phyloP scores from a whole-genome alignment of 2,329 filamentous ascomycete species.

The Neonectria ditissima region DNA sequence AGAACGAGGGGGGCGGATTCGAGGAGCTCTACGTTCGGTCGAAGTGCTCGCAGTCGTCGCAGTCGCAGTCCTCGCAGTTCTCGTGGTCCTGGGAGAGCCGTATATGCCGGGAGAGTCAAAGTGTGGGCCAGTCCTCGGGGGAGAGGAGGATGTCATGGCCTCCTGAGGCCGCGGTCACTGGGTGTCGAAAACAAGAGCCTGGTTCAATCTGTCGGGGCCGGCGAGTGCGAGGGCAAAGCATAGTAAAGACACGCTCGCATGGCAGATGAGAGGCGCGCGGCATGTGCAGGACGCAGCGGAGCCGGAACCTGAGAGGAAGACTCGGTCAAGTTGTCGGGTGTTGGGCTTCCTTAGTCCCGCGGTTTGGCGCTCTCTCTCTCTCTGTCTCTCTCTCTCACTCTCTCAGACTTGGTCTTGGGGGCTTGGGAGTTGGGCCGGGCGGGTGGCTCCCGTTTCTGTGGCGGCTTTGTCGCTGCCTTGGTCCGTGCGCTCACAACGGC shows the following conservation, averaged over 20 bases:
- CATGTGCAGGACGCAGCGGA: constrained; percentile 11
- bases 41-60: constrained; percentile 37
- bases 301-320: neutral
- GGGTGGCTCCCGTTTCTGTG: constrained; percentile 18
- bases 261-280: constrained; percentile 37
- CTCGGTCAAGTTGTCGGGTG: neutral
- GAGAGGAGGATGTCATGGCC: constrained; percentile 46
- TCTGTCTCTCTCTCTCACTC: neutral
- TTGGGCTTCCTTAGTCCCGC: neutral
- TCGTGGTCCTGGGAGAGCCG: constrained; percentile 36
- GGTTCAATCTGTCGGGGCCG: constrained; percentile 33
- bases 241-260: constrained; percentile 40
- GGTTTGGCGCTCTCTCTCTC: constrained; percentile 1
- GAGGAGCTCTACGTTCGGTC: constrained; percentile 31
- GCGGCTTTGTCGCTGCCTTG: constrained; percentile 34
- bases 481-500: constrained; percentile 34
- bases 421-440: neutral
- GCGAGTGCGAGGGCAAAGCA: constrained; percentile 40
- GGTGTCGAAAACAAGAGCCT: constrained; percentile 11
- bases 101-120: constrained; percentile 38
- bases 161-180: constrained; percentile 25
- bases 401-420: neutral
- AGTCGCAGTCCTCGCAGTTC: constrained; percentile 26
- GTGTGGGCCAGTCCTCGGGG: constrained; percentile 40
- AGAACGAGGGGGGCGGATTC: constrained; percentile 42